A percentile compares a stretch with the other conserved stretches of the same genome.
phyloP scores from a whole-genome alignment of 257 asterid species.

The Solanum pennellii region DNA sequence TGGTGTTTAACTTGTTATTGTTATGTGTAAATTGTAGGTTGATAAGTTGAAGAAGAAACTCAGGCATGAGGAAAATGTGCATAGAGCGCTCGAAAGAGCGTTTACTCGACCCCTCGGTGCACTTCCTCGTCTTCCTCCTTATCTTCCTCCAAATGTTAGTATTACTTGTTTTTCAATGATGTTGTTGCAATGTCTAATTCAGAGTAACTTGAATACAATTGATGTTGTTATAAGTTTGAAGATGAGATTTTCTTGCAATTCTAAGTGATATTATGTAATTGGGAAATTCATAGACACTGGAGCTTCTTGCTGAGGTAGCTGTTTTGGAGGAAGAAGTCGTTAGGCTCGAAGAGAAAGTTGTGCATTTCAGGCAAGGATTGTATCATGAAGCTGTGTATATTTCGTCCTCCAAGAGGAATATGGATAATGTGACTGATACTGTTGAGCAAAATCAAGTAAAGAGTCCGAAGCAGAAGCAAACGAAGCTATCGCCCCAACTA shows the following conservation, averaged over 20 bases:
- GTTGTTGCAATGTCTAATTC: not conserved
- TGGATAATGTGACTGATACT: conserved; percentile 35
- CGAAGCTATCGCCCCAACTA: conserved; percentile 28
- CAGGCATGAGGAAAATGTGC: conserved; percentile 85
- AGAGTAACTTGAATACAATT: not conserved
- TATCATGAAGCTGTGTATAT: conserved; percentile 81
- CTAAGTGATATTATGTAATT: not conserved
- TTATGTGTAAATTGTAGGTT: conserved; percentile 32
- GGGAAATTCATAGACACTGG: conserved; percentile 47
- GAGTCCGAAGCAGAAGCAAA: conserved; percentile 34
- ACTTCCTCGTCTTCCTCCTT: conserved; percentile 93
- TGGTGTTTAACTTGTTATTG: not conserved
- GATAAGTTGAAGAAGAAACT: conserved; percentile 83
- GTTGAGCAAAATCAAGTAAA: conserved; percentile 17
- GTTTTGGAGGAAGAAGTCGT: conserved; percentile 96
- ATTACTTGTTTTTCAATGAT: not conserved
- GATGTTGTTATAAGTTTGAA: not conserved
- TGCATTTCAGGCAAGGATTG: conserved; percentile 71
- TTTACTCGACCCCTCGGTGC: conserved; percentile 84
- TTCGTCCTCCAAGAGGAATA: conserved; percentile 53
- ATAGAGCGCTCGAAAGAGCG: conserved; percentile 88
- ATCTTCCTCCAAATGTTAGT: conserved; percentile 77
- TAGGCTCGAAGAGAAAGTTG: conserved; percentile 85
- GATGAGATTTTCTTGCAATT: not conserved
- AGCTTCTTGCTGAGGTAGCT: conserved; percentile 96